A percentile compares a stretch with the other conserved stretches of the same genome.
These are phyloP conservation scores for Eucalyptus guilfoylei DNA, from an alignment of 345 rosid genomes.

Conservation along the genomic window DNA sequence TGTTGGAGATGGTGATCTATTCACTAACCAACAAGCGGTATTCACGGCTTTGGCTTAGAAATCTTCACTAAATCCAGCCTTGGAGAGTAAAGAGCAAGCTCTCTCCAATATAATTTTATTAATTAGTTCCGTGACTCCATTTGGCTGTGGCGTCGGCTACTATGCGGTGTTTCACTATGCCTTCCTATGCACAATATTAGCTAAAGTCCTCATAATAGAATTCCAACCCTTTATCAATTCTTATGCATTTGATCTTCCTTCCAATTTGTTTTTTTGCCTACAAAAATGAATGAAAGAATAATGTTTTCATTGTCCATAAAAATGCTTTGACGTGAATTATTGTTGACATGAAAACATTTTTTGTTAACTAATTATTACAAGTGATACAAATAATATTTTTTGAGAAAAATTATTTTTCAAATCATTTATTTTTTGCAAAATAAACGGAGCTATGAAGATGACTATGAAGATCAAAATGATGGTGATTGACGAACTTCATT, in stretches of 20 bases:
- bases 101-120: background rate
- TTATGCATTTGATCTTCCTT: background rate
- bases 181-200: background rate
- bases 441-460: accelerated
- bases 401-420: too few relatives aligned
- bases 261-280: background rate
- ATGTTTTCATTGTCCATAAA: background rate
- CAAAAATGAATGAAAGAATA: background rate
- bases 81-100: background rate
- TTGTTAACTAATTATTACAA: too few relatives aligned
- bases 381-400: background rate
- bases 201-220: background rate
- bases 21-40: background rate
- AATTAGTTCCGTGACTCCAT: too few relatives aligned
- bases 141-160: accelerated
- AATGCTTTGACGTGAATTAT: too few relatives aligned
- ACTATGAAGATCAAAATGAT: background rate
- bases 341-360: too few relatives aligned
- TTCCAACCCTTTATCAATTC: background rate
- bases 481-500: background rate
- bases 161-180: background rate
- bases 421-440: background rate
- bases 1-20: background rate
- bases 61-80: background rate
- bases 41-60: background rate